Base-by-base conservation (phyloP, 2,329 filamentous ascomycete genomes). In the Chrysoporthe puriensis region DNA sequence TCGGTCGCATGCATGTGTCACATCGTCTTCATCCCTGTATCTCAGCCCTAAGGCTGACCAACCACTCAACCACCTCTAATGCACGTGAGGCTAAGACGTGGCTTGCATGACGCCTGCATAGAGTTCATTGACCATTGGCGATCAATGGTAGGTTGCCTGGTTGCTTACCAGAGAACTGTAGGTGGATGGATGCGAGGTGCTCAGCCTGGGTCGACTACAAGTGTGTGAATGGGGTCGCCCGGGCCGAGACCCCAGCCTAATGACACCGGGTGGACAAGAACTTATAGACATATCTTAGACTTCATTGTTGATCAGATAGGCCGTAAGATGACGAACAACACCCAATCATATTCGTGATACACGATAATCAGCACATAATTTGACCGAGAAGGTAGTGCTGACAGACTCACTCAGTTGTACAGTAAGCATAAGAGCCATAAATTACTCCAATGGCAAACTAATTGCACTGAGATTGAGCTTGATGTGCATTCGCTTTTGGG, bases 81-180 rank as follows among this genome's bases (percentile, higher is more conserved):
- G 50, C 50, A 54, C 26, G 50, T 54, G 50, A 54, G 32, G 50
- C 50, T 54, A 32, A 34, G 50, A 54, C 50, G 50, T 54, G 50
- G 50, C 50, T 54, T 54, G 26, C 50, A 16, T 54, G 50, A 5
- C 4, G 4, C 9, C 2, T 34, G 21, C 11, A 16, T 21, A 14
- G 26, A 16, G 26, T 21, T 21, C 26, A 32, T 54, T 21, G 26
- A 54, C 2, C 1, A 21, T 52, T 21, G 21, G 13, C 26, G n/a
- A 13, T 32, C 14, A 34, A 26, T 7, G 11, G 21, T 54, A 13
- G 50, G 7, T 6, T 26, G 26, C 26, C 26, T 26, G 26, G 26
- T 26, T 26, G 26, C 26, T 26, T 26, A 26, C 26, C 26, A 26
- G 26, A 26, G 26, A 26, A 26, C 26, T 26, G 26, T 26, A 26